Percentiles rank a stretch among this genome's conserved stretches.
Conservation (phyloP, 2,329 filamentous ascomycete species). For the Botrytis sinoallii region DNA sequence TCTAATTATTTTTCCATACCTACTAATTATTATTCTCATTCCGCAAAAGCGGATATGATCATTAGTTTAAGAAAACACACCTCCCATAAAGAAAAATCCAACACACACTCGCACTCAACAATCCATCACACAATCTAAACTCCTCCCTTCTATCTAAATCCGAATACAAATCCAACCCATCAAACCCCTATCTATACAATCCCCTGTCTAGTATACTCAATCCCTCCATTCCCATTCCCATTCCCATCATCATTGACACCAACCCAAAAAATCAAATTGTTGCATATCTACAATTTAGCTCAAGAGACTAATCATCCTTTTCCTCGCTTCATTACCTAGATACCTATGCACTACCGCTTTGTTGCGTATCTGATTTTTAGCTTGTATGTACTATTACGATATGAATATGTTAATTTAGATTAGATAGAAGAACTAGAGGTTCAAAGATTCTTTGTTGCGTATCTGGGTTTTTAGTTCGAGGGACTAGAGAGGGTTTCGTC, state of each 20-base stretch:
- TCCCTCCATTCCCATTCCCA: not conserved
- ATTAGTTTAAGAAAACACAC: too few species aligned
- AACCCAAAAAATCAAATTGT: not conserved
- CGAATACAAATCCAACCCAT: not conserved
- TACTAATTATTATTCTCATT: too few species aligned
- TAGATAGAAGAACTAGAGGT: not conserved
- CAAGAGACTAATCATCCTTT: not conserved
- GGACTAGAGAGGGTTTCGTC: not conserved
- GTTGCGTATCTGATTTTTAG: not conserved
- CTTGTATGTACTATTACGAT: not conserved
- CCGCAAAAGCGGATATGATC: too few species aligned
- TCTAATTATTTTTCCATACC: too few species aligned
- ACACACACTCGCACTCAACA: too few species aligned
- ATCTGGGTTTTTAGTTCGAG: not conserved
- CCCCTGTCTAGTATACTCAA: not conserved
- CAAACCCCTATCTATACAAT: not conserved
- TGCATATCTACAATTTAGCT: conserved; percentile 1
- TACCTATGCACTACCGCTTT: not conserved
- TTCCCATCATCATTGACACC: not conserved
- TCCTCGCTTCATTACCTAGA: not conserved
- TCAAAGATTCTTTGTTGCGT: not conserved
- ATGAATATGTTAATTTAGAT: not conserved
- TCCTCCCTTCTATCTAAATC: not conserved
- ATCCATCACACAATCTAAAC: too few species aligned
- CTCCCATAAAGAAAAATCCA: too few species aligned